phyloP scores from a whole-genome alignment of 495 filamentous ascomycete species.

The Cudoniella acicularis region DNA sequence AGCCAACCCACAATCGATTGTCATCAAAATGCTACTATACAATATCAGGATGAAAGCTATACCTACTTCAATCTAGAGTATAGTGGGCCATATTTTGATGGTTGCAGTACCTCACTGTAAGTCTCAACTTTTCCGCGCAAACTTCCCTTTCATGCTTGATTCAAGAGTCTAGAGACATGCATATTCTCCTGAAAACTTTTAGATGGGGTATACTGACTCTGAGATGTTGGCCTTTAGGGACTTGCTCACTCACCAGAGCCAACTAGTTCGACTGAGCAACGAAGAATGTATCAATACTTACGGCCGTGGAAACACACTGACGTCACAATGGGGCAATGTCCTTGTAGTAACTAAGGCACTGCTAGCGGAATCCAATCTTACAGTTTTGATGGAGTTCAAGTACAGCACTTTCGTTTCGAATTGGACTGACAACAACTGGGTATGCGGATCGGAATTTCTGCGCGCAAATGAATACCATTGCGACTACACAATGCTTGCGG shows the following conservation, averaged over 20 bases:
- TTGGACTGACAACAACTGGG: conserved; percentile 10
- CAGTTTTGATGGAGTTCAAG: conserved; percentile 5
- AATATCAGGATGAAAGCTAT: too few relatives aligned
- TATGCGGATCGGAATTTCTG: neutral
- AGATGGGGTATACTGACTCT: neutral
- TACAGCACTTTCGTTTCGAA: conserved; percentile 7
- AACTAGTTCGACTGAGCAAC: conserved; percentile 1
- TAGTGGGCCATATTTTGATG: too few relatives aligned
- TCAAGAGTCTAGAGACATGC: too few relatives aligned
- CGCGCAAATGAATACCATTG: conserved; percentile 12
- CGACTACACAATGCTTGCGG: neutral
- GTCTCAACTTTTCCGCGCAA: too few relatives aligned
- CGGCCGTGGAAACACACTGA: neutral
- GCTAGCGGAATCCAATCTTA: neutral
- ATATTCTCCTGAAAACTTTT: neutral
- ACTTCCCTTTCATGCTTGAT: too few relatives aligned
- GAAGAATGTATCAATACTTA: conserved; percentile 11
- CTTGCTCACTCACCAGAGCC: neutral
- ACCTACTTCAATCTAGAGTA: too few relatives aligned
- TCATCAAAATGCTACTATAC: neutral
- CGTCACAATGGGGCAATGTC: neutral
- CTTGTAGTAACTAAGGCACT: conserved; percentile 3
- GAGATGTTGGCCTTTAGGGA: neutral
- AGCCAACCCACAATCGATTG: neutral
- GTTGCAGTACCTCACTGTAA: too few relatives aligned